phyloP scores from a whole-genome alignment of 2,329 filamentous ascomycete species.

The Endoconidiophora laricicola region DNA sequence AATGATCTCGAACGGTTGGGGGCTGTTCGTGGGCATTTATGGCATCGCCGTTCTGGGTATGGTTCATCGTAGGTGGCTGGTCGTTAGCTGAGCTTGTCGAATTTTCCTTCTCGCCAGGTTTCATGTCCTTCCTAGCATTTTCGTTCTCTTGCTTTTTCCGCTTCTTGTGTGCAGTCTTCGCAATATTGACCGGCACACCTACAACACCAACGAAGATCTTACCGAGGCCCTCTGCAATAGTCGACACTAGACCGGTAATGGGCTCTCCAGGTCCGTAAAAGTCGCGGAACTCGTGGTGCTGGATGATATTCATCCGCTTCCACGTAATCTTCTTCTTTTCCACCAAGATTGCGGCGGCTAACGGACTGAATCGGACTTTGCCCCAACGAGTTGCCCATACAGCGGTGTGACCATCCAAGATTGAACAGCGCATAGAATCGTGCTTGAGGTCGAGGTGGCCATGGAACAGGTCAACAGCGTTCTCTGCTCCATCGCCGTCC shows the following conservation, averaged over 20 bases:
- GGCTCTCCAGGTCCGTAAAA: conserved; percentile 62
- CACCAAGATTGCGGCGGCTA: conserved; percentile 50
- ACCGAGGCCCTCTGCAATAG: conserved; percentile 6
- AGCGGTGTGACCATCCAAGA: conserved; percentile 45
- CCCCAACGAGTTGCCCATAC: conserved; percentile 50
- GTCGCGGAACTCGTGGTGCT: conserved; percentile 60
- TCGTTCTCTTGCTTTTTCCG: conserved; percentile 13
- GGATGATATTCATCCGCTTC: conserved; percentile 44
- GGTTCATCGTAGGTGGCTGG: background rate
- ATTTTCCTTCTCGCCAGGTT: background rate
- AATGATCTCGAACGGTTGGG: background rate
- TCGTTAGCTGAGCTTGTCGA: background rate
- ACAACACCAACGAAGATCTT: conserved; percentile 8
- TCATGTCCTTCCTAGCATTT: background rate
- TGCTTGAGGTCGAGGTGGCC: conserved; percentile 35
- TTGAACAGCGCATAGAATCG: conserved; percentile 46
- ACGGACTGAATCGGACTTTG: conserved; percentile 39
- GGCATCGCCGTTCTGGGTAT: background rate
- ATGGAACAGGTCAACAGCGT: conserved; percentile 53
- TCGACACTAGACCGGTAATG: conserved; percentile 39
- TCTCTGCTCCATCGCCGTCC: conserved; percentile 52
- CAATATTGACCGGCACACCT: conserved; percentile 44
- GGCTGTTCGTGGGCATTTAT: background rate
- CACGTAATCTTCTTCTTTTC: conserved; percentile 44
- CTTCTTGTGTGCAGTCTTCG: conserved; percentile 38